Base-by-base conservation (phyloP, 768 basidiomycete genomes). In the Sporobolomyces roseus region DNA sequence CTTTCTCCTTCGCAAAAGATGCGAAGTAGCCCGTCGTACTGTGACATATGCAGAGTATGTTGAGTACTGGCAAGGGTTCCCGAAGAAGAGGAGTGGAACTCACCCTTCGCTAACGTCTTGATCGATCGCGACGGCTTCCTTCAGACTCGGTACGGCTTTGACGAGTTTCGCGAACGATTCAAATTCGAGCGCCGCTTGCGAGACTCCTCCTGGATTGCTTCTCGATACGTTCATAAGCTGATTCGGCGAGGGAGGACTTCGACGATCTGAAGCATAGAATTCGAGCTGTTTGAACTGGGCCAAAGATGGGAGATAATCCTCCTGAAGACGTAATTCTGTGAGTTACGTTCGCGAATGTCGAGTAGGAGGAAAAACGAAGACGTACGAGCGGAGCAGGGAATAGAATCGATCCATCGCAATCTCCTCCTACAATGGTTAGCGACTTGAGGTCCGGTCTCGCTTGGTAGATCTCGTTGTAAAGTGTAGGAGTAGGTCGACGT, bases 201-300 rank as follows among this genome's bases (percentile, higher is more conserved):
- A 41, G 21, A 30, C 36, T 32, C 64, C 32, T 30, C n/a, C 48
- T 25, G 38, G 52, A 23, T 33, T 52, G 27, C 25, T 25, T 30
- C 7, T 14, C 6, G 17, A 0, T 38, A 32, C 21, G 43, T 33
- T n/a, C 13, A 25, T 21, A 50, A 46, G 30, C 27, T 29, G 51
- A 25, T 12, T n/a, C 33, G 38, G 14, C 3, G 36, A 4, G 19
- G 33, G 51, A 23, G 52, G 58, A 7, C 65, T 29, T 2, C 13
- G 46, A 25, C 62, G 70, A 36, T 71, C 70, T 19, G n/a, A 67
- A 19, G 70, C 70, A 48, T 60, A 71, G 43, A 71, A 71, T 36
- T 38, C 45, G 29, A 71, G 62, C 3, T n/a, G 8, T 23, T 43
- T 30, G 48, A 71, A 43, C 8, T 23, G 33, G 8, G 36, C 10